A percentile compares a stretch with the other conserved stretches of the same genome.
Evolutionary conservation across 2,329 filamentous ascomycete species (phyloP).

Genomic region (Rhytidhysteron rufulum): DNA sequence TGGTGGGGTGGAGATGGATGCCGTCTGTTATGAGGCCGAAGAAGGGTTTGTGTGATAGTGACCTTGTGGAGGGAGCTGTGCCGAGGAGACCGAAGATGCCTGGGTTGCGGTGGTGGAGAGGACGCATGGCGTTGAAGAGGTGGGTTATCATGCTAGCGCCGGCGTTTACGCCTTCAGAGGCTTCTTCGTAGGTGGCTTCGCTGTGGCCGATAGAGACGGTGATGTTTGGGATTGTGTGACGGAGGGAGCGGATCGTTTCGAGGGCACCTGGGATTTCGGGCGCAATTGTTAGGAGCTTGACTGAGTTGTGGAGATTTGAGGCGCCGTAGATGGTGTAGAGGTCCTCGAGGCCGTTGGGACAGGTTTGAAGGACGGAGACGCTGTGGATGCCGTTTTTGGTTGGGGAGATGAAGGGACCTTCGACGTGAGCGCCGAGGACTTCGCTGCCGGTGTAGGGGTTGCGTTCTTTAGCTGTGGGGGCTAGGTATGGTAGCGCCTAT

Average conservation of each 20-base stretch:
- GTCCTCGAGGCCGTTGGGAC: constrained; percentile 58
- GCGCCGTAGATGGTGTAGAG: constrained; percentile 69
- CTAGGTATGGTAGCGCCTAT: constrained; percentile 70
- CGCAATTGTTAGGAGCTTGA: constrained; percentile 82
- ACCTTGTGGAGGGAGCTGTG: constrained; percentile 21
- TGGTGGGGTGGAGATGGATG: constrained; percentile 83
- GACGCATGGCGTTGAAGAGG: constrained; percentile 90
- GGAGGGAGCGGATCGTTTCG: constrained; percentile 64
- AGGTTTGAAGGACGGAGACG: constrained; percentile 64
- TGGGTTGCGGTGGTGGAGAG: constrained; percentile 85
- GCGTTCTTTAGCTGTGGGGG: constrained; percentile 62
- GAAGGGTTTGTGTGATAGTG: constrained; percentile 57
- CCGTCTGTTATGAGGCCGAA: constrained; percentile 91
- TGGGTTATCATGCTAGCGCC: constrained; percentile 90
- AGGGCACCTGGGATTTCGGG: constrained; percentile 72
- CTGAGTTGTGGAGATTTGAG: constrained; percentile 57
- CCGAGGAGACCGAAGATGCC: constrained; percentile 86
- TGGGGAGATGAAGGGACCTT: constrained; percentile 82
- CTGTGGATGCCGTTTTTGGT: constrained; percentile 87
- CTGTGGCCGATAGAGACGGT: constrained; percentile 81
- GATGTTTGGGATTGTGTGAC: constrained; percentile 62
- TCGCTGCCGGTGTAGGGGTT: constrained; percentile 69
- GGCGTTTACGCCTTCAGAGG: constrained; percentile 63
- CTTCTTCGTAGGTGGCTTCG: constrained; percentile 81
- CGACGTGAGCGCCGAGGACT: constrained; percentile 84